phyloP scores from a whole-genome alignment of 352 stramenopile genomes.

The Salisapilia sapeloensis region DNA sequence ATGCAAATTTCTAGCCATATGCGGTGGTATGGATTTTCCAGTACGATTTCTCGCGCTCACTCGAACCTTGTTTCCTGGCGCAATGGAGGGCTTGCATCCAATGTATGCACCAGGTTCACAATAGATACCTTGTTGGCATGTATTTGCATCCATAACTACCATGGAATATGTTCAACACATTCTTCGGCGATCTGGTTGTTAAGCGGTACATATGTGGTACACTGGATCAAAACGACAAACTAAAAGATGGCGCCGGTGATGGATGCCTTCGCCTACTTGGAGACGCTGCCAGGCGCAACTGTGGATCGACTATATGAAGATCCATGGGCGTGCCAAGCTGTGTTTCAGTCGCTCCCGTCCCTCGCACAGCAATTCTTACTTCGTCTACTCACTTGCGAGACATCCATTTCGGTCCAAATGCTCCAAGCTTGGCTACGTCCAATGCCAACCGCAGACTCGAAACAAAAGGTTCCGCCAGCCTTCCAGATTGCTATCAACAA shows the following conservation, averaged over 20 bases:
- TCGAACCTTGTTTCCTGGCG: no score
- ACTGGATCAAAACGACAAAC: not conserved
- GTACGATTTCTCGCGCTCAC: no score
- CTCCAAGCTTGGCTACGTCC: conserved; percentile 58
- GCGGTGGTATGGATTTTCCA: no score
- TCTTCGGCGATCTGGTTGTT: no score
- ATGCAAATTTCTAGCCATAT: no score
- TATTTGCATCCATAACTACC: no score
- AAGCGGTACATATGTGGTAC: no score
- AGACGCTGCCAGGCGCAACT: conserved; percentile 56
- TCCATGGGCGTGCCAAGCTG: conserved; percentile 78
- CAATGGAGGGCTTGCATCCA: no score
- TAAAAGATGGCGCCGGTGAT: no score
- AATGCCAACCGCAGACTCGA: conserved; percentile 6
- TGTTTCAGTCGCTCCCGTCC: conserved; percentile 73
- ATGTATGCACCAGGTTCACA: no score
- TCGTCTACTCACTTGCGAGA: conserved; percentile 57
- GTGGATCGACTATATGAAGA: conserved; percentile 70
- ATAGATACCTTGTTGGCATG: no score
- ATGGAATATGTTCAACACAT: no score
- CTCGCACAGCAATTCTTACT: conserved; percentile 85
- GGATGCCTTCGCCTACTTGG: conserved; percentile 78
- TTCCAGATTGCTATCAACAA: conserved; percentile 36
- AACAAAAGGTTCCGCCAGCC: conserved; percentile 19
- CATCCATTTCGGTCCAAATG: conserved; percentile 18